Evolutionary conservation across 805 yeast species (phyloP).

Genomic region (Yarrowia deformans): DNA sequence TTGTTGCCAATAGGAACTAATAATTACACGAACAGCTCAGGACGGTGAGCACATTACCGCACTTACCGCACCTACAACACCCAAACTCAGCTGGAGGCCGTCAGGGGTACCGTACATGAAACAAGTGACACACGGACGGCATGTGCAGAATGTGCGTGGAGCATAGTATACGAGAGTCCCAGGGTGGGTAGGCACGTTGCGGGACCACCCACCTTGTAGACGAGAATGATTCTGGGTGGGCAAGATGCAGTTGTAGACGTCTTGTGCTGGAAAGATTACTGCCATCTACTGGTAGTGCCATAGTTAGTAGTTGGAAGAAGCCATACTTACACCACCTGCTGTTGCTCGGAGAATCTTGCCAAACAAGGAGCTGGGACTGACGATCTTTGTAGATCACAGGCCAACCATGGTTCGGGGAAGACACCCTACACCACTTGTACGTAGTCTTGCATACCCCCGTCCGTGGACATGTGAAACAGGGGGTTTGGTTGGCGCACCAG

Average conservation of each 20-base stretch:
- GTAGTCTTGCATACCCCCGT: not conserved
- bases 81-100: not conserved
- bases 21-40: too few relatives aligned
- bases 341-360: slow-evolving; percentile 24
- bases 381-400: slow-evolving; percentile 10
- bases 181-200: not conserved
- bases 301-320: too few relatives aligned
- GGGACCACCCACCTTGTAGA: too few relatives aligned
- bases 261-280: too few relatives aligned
- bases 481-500: slow-evolving; percentile 28
- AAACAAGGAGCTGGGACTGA: slow-evolving; percentile 5
- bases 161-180: not conserved
- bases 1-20: too few relatives aligned
- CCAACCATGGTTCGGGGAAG: not conserved
- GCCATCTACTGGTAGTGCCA: too few relatives aligned
- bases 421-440: too few relatives aligned
- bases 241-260: not conserved
- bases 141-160: slow-evolving; percentile 1
- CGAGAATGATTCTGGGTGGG: not conserved
- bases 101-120: slow-evolving; percentile 36
- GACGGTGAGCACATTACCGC: not conserved
- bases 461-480: slow-evolving; percentile 35
- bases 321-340: not conserved
- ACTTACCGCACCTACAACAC: too few relatives aligned
- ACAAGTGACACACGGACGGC: slow-evolving; percentile 15